phyloP scores from a whole-genome alignment of 2,329 filamentous ascomycete species.

The Penicillium occitanis region DNA sequence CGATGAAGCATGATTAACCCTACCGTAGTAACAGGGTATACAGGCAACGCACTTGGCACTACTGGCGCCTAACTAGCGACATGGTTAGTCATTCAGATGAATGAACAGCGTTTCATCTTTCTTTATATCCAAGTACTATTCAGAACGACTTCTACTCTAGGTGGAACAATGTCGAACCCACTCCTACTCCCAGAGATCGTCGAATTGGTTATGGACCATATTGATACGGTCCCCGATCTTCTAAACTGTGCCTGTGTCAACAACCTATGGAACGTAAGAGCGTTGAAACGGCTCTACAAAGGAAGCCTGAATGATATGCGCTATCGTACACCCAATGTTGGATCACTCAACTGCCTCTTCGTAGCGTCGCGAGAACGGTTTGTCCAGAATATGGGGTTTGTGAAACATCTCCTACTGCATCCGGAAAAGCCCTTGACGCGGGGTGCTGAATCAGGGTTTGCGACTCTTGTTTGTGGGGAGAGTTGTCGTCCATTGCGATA shows the following conservation, averaged over 20 bases:
- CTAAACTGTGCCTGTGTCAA: not conserved
- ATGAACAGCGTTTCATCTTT: not conserved
- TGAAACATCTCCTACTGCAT: not conserved
- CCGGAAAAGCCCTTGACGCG: not conserved
- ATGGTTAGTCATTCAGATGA: not conserved
- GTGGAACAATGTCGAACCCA: not conserved
- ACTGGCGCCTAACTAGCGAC: not conserved
- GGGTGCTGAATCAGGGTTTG: not conserved
- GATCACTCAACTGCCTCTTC: not conserved
- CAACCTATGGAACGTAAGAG: not conserved
- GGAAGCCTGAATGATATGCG: not conserved
- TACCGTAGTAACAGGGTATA: not conserved
- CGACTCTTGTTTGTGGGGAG: not conserved
- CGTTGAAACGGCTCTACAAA: slow-evolving; percentile 5
- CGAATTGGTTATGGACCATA: not conserved
- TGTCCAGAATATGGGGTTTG: not conserved
- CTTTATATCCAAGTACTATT: not conserved
- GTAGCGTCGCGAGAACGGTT: not conserved
- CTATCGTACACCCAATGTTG: slow-evolving; percentile 5
- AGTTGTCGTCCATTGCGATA: not conserved
- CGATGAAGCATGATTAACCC: not conserved
- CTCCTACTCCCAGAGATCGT: not conserved
- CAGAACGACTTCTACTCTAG: not conserved
- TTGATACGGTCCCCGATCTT: not conserved
- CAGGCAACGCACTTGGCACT: not conserved